Conservation (phyloP, 2,329 filamentous ascomycete genomes). For the Talaromyces sp. region DNA sequence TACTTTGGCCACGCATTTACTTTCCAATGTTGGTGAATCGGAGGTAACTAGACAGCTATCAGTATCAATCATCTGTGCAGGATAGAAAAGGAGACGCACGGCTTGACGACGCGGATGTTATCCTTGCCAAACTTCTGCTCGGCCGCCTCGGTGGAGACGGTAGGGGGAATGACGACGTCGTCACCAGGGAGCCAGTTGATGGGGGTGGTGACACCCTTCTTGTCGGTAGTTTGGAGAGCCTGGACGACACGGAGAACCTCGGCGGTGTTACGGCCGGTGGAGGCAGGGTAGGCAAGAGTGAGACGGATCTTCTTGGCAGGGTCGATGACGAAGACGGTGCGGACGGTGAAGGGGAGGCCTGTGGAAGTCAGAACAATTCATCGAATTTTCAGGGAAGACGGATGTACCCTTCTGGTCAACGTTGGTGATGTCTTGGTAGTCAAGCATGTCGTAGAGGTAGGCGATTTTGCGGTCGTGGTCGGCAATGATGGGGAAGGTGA, state of each 20-base stretch:
- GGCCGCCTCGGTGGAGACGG: conserved; percentile 77
- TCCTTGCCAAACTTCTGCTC: conserved; percentile 77
- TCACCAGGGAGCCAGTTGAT: conserved; percentile 88
- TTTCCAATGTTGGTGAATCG: conserved; percentile 37
- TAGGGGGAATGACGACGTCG: conserved; percentile 87
- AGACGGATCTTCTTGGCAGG: conserved; percentile 89
- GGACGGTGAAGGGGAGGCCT: conserved; percentile 82
- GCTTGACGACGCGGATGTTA: conserved; percentile 55
- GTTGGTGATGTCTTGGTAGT: conserved; percentile 77
- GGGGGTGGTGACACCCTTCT: conserved; percentile 80
- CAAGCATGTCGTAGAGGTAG: conserved; percentile 76
- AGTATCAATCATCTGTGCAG: not conserved
- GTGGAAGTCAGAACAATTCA: conserved; percentile 12
- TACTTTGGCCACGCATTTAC: not conserved
- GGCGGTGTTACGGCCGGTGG: conserved; percentile 76
- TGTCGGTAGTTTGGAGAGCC: conserved; percentile 78
- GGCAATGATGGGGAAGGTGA: conserved; percentile 75
- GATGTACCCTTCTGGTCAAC: conserved; percentile 66
- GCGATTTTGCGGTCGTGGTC: conserved; percentile 76
- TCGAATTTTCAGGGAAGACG: not conserved
- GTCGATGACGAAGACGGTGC: conserved; percentile 92
- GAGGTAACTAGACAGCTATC: conserved; percentile 30
- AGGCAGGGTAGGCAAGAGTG: conserved; percentile 89
- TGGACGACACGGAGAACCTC: conserved; percentile 77
- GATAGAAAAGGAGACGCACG: conserved; percentile 36